Percentiles rank a stretch among this genome's conserved stretches.
Conservation (phyloP, 2,329 filamentous ascomycete species). For the Rhinocladiella similis region DNA sequence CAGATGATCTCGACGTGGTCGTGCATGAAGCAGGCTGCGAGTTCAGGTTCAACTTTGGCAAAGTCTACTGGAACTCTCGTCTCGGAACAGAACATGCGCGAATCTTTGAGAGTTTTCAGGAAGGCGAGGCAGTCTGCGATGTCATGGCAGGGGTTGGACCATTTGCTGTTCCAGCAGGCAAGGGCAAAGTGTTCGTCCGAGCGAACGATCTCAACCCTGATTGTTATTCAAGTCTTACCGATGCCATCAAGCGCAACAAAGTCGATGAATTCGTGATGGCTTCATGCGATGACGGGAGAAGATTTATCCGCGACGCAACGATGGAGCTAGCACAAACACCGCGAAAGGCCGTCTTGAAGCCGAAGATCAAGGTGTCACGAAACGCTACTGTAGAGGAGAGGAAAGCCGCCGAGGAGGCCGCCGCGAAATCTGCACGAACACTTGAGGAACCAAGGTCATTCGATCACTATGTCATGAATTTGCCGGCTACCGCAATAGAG, state of each 20-base stretch:
- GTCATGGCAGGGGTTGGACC: conserved; percentile 97
- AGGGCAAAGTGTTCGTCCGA: conserved; percentile 88
- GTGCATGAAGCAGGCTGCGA: conserved; percentile 78
- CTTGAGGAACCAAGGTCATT: conserved; percentile 68
- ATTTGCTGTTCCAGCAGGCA: conserved; percentile 88
- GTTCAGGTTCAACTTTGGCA: conserved; percentile 92
- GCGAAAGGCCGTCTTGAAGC: conserved; percentile 54
- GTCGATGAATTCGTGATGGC: conserved; percentile 72
- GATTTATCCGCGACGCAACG: conserved; percentile 74
- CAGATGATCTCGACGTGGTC: conserved; percentile 79
- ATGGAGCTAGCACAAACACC: conserved; percentile 53
- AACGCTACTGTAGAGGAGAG: conserved; percentile 34
- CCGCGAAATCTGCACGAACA: conserved; percentile 29
- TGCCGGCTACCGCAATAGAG: conserved; percentile 83
- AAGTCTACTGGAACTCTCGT: conserved; percentile 97
- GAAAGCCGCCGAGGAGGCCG: conserved; percentile 21
- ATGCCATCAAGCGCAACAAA: conserved; percentile 77
- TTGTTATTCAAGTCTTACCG: conserved; percentile 70
- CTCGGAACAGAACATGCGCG: conserved; percentile 86
- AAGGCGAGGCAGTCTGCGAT: conserved; percentile 88
- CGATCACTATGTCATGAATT: conserved; percentile 97
- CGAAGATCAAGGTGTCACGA: conserved; percentile 40
- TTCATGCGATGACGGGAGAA: conserved; percentile 78
- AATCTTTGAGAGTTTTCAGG: conserved; percentile 71
- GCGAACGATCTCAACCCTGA: conserved; percentile 97